Conservation (phyloP, 2,329 filamentous ascomycete genomes). For the Kalaharituber pfeilii region DNA sequence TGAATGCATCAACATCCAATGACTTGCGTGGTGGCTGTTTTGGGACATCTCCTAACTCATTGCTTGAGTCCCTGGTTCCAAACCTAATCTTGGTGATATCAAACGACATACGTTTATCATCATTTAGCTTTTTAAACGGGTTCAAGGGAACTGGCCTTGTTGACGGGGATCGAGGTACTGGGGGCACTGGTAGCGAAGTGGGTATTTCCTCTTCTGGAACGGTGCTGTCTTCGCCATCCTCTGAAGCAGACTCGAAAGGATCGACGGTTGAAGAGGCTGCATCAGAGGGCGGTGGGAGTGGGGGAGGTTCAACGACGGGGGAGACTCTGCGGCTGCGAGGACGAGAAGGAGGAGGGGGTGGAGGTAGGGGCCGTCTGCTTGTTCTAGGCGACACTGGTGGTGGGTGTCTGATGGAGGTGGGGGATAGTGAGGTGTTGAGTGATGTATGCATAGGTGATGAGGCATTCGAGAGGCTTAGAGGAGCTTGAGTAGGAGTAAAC, state of each 20-base stretch:
- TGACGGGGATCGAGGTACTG: not conserved
- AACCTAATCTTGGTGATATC: not conserved
- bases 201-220: not conserved
- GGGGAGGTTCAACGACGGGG: not conserved
- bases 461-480: not conserved
- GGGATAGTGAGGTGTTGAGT: not conserved
- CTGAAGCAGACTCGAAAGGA: not conserved
- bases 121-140: not conserved
- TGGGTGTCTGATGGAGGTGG: not conserved
- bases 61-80: not conserved
- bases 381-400: not conserved
- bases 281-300: not conserved
- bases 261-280: not conserved
- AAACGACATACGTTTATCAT: not conserved
- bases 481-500: not conserved
- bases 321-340: not conserved
- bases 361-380: not conserved
- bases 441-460: not conserved
- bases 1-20: constrained; percentile 64
- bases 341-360: not conserved
- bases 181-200: not conserved
- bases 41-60: not conserved
- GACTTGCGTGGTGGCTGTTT: constrained; percentile 24
- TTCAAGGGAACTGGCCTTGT: not conserved
- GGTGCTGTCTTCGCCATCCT: not conserved